Evolutionary conservation across 371 early-diverging fungal genomes (phyloP).

Genomic region (Umbelopsis sp.): DNA sequence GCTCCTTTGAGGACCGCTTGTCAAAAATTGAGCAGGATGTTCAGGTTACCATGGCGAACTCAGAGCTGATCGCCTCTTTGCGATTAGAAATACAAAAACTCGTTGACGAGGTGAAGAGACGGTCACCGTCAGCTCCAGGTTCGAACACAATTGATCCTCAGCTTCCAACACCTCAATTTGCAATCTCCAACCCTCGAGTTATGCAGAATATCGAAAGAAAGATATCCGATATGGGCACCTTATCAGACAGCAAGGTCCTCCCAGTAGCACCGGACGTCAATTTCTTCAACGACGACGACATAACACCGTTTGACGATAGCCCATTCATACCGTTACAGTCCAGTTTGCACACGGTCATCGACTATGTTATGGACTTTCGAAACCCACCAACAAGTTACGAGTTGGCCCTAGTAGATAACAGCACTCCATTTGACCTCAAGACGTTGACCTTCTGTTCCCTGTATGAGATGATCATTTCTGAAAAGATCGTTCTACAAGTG

Average conservation of each 20-base stretch:
- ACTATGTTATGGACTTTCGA: constrained; percentile 7
- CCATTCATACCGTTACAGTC: background rate
- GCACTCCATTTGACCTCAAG: background rate
- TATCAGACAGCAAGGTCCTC: background rate
- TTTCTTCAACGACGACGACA: background rate
- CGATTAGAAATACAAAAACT: constrained; percentile 6
- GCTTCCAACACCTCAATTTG: background rate
- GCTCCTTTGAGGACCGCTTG: background rate
- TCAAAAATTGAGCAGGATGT: constrained; percentile 5
- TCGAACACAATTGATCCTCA: background rate
- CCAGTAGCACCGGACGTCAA: constrained; percentile 3
- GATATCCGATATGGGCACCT: background rate
- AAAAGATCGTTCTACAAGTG: constrained; percentile 1
- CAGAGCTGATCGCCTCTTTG: background rate
- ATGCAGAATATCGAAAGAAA: constrained; percentile 7
- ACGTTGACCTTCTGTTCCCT: background rate
- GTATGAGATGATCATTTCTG: constrained; percentile 8
- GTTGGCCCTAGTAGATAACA: background rate
- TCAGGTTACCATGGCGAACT: background rate
- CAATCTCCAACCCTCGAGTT: background rate
- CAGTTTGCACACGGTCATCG: background rate
- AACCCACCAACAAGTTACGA: background rate
- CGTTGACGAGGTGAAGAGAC: constrained; percentile 1
- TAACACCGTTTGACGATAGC: background rate
- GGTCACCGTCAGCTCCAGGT: background rate